These are phyloP conservation scores for Vaucheria bursata DNA, from an alignment of 352 stramenopile genomes.

Conservation along the genomic window DNA sequence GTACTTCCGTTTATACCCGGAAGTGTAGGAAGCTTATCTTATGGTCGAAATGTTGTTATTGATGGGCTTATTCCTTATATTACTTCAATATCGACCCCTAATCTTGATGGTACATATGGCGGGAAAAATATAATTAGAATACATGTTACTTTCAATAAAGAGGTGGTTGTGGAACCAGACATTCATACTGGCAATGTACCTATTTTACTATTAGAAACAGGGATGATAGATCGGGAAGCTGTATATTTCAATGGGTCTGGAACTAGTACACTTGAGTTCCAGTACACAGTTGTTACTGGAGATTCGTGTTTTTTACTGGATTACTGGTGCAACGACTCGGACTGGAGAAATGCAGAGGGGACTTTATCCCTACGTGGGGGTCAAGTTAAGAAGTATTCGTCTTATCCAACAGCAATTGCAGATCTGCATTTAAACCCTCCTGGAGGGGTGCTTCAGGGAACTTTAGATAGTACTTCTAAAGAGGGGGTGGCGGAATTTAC, in stretches of 20 bases:
- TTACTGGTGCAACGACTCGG: constrained; percentile 37
- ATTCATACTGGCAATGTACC: background rate
- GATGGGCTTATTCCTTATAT: constrained; percentile 27
- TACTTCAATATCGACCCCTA: constrained; percentile 6
- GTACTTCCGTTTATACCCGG: constrained; percentile 39
- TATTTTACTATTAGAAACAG: constrained; percentile 1
- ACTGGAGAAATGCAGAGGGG: constrained; percentile 34
- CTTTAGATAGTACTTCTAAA: constrained; percentile 8
- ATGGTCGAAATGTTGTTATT: constrained; percentile 22
- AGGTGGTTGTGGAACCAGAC: background rate
- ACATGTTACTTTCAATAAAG: constrained; percentile 11
- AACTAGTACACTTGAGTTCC: constrained; percentile 15
- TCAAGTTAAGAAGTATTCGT: background rate
- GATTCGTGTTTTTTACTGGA: too few relatives aligned
- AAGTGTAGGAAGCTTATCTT: constrained; percentile 28
- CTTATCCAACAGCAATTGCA: constrained; percentile 11
- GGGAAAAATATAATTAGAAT: constrained; percentile 23
- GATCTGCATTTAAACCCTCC: constrained; percentile 42
- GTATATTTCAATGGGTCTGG: background rate
- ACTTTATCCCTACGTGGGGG: constrained; percentile 17
- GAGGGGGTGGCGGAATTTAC: constrained; percentile 27
- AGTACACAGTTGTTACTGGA: constrained; percentile 36
- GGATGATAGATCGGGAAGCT: background rate
- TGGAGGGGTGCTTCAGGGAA: constrained; percentile 19
- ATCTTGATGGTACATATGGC: constrained; percentile 16